A percentile compares a stretch with the other conserved stretches of the same genome.
Conservation (phyloP, 306 rosid genomes). For the Sphenostylis stenocarpa region DNA sequence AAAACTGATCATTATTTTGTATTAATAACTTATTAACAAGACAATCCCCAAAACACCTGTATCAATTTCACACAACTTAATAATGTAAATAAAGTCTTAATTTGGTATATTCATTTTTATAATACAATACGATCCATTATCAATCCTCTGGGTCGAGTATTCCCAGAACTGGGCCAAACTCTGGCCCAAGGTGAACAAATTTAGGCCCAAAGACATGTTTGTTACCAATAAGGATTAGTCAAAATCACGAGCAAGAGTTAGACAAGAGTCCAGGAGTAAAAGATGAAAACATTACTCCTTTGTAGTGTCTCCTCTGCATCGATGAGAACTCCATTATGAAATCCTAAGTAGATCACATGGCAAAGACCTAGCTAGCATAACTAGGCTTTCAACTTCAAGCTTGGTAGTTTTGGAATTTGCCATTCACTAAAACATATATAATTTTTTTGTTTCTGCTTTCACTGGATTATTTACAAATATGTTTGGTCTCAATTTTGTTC, state of each 20-base stretch:
- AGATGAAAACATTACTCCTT: not conserved
- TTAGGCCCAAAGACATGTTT: not conserved
- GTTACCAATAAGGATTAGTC: not conserved
- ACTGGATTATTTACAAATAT: not conserved
- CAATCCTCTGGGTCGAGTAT: not conserved
- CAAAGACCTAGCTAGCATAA: not conserved
- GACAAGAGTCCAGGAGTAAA: not conserved
- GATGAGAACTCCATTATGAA: not conserved
- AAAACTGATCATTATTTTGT: too few relatives aligned
- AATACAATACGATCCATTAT: not conserved
- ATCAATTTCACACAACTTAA: too few relatives aligned
- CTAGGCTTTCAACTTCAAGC: not conserved
- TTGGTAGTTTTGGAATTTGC: not conserved
- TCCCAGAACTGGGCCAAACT: not conserved
- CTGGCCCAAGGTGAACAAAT: not conserved
- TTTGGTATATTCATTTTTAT: not conserved
- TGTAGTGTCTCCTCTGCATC: not conserved
- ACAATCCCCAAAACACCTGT: too few relatives aligned
- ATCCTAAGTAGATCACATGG: not conserved
- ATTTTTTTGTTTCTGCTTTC: not conserved
- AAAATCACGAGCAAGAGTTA: not conserved
- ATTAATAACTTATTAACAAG: too few relatives aligned
- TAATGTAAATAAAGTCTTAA: too few relatives aligned
- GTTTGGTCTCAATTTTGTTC: not conserved
- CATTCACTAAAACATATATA: not conserved